Evolutionary conservation across 495 filamentous ascomycete species (phyloP).

Genomic region (Penicillium lagena): DNA sequence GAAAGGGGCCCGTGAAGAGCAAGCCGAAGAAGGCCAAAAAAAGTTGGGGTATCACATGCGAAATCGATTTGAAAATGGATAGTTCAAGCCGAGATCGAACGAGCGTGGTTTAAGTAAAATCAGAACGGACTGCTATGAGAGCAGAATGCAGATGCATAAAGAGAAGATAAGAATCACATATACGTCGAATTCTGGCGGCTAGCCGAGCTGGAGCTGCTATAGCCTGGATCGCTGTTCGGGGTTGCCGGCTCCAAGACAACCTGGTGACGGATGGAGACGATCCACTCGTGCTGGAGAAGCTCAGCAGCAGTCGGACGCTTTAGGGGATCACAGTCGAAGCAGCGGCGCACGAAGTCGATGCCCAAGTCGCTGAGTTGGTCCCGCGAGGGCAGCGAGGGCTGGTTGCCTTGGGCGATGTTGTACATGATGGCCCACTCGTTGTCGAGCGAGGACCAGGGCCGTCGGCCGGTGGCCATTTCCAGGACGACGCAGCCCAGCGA

Average conservation of each 20-base stretch:
- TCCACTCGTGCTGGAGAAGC: constrained; percentile 94
- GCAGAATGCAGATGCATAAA: not conserved
- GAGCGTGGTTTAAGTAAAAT: constrained; percentile 3
- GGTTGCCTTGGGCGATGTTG: constrained; percentile 96
- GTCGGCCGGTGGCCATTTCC: constrained; percentile 93
- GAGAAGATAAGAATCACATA: constrained; percentile 9
- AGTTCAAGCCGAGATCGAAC: constrained; percentile 19
- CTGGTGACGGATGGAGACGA: constrained; percentile 59
- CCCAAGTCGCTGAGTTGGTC: constrained; percentile 82
- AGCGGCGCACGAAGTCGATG: constrained; percentile 81
- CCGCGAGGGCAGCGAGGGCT: constrained; percentile 69
- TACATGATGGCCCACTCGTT: constrained; percentile 99
- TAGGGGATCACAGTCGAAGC: constrained; percentile 80
- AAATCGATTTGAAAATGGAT: constrained; percentile 12
- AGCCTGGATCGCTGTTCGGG: constrained; percentile 33
- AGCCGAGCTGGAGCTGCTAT: constrained; percentile 17
- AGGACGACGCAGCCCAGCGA: constrained; percentile 94
- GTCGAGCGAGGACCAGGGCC: constrained; percentile 95
- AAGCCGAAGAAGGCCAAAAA: not conserved
- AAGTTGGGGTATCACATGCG: constrained; percentile 28
- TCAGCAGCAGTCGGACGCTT: constrained; percentile 78
- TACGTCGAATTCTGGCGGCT: constrained; percentile 33
- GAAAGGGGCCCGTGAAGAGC: not conserved
- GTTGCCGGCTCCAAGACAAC: constrained; percentile 49
- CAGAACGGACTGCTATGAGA: not conserved